These are phyloP conservation scores for Nicotiana benthamiana DNA, from an alignment of 257 asterid species.

Conservation along the genomic window DNA sequence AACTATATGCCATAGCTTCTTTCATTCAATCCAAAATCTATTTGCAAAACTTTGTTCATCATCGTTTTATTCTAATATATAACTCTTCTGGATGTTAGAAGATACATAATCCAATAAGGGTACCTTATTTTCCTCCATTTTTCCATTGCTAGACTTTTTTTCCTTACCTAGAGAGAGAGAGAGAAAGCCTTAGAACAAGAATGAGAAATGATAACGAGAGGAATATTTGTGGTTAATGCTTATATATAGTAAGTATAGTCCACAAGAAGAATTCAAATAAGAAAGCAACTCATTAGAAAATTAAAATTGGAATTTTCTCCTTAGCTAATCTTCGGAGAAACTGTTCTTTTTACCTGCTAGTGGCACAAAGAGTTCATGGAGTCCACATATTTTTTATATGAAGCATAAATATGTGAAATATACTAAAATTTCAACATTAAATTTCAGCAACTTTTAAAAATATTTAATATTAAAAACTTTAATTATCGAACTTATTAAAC, in stretches of 20 bases:
- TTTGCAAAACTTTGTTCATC: conserved; percentile 4
- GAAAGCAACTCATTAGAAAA: neutral
- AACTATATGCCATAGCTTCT: conserved; percentile 73
- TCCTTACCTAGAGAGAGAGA: neutral
- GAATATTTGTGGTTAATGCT: neutral
- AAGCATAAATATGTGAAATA: too few species aligned
- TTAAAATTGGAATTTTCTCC: neutral
- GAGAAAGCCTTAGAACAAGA: neutral
- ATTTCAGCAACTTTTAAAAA: too few species aligned
- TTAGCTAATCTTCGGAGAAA: neutral
- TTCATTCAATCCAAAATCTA: conserved; percentile 54
- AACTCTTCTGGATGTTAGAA: neutral
- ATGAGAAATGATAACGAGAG: neutral
- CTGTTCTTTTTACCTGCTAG: neutral
- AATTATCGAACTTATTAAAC: too few species aligned
- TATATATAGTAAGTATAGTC: neutral
- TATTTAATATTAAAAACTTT: too few species aligned
- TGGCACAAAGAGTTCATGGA: neutral
- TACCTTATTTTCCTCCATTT: conserved; percentile 20
- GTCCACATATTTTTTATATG: too few species aligned
- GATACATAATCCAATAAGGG: conserved; percentile 33
- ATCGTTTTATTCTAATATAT: neutral
- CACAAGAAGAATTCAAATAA: neutral
- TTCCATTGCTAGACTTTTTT: conserved; percentile 23
- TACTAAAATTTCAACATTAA: too few species aligned